phyloP scores from a whole-genome alignment of 192 early-diverging fungal genomes.

The Helicostylum pulchrum region DNA sequence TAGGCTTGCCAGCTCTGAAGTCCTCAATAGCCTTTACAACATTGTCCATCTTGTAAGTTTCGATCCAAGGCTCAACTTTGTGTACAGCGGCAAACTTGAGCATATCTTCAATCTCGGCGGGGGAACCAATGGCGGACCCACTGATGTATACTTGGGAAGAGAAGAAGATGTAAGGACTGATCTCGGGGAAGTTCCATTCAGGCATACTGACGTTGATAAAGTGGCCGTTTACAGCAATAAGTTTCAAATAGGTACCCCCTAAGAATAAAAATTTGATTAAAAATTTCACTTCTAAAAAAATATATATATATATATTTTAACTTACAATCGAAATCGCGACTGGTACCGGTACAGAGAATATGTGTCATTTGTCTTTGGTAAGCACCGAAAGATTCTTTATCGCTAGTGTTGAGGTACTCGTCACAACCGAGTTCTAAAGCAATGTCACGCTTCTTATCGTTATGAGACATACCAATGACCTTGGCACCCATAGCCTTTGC shows the following conservation, averaged over 20 bases:
- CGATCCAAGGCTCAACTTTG: slow-evolving; percentile 50
- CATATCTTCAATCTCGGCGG: slow-evolving; percentile 51
- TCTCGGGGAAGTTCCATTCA: slow-evolving; percentile 21
- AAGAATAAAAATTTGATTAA: not conserved
- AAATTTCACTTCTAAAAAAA: too few relatives aligned
- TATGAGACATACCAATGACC: slow-evolving; percentile 54
- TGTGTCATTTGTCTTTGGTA: slow-evolving; percentile 15
- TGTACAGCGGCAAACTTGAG: slow-evolving; percentile 55
- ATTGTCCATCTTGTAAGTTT: slow-evolving; percentile 53
- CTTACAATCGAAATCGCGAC: slow-evolving; percentile 11
- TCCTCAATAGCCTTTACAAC: slow-evolving; percentile 59
- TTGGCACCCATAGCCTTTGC: slow-evolving; percentile 42
- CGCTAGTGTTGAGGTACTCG: slow-evolving; percentile 15
- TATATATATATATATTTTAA: not conserved
- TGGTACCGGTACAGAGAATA: slow-evolving; percentile 22
- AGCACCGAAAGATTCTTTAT: slow-evolving; percentile 6
- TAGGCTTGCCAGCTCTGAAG: slow-evolving; percentile 56
- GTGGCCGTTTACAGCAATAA: slow-evolving; percentile 37
- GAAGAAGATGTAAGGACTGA: slow-evolving; percentile 3
- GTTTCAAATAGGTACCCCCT: not conserved
- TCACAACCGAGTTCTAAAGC: slow-evolving; percentile 53
- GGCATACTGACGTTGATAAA: slow-evolving; percentile 65
- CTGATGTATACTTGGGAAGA: slow-evolving; percentile 37
- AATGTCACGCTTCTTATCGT: slow-evolving; percentile 55
- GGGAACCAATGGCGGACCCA: slow-evolving; percentile 55